Evolutionary conservation across 805 yeast species (phyloP), one percentile per base, ranked within the genome.

Genomic region (Zygotorulaspora chibaensis): DNA sequence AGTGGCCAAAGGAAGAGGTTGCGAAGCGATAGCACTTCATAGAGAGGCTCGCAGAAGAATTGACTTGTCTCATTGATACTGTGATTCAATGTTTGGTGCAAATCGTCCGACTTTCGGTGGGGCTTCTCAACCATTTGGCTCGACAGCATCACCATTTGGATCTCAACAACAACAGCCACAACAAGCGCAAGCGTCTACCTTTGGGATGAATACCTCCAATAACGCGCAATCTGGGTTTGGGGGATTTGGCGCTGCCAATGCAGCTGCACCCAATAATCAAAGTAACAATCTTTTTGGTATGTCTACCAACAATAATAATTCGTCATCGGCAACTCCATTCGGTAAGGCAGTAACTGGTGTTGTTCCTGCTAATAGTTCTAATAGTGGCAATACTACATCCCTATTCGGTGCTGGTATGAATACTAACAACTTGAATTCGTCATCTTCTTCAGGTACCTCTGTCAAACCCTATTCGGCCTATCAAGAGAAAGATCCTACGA

Each of bases 401-500:
- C 70, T 77, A 17, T 76, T 76, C 48, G 74, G 75, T 29, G 43
- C 42, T 31, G 41, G 38, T 16, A 40, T 33, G 11, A 38, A 20
- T 38, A 23, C 59, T 10, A 45, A 51, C 20, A 34, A 63, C 2
- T 60, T 38, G 29, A 30, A 35, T 38, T 42, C 49, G 16, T 29
- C 49, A 42, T 44, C 45, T 13, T 46, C 49, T 15, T 33, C 38
- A 15, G 96, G 96, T 28, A 83, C 96, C 3, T 77, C 83, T 0
- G 67, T 74, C 8, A 80, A 75, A 55, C 91, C 96, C 1, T 90
- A 81, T 62, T 72, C 79, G 42, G 76, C 89, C 8, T 74, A 66
- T 53, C 72, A 74, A 29, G 97, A 91, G 63, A 85, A 84, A 57
- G 97, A 90, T 59, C 62, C 67, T 29, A 63, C 73, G 3, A 71